phyloP scores from a whole-genome alignment of 768 basidiomycete genomes.

The Mrakia gelida region DNA sequence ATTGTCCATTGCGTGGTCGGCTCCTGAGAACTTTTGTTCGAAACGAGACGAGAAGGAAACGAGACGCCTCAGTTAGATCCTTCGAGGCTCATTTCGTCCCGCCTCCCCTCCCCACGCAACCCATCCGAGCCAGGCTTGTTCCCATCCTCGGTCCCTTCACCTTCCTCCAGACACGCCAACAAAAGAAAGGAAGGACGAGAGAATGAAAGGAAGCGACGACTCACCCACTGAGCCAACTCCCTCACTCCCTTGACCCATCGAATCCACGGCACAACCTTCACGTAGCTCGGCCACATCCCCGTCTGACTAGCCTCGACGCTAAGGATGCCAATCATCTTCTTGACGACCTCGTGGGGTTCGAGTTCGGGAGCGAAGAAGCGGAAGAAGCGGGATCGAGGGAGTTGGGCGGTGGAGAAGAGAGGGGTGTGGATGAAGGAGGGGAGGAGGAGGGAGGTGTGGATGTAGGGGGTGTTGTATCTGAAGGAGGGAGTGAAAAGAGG shows the following conservation, averaged over 20 bases:
- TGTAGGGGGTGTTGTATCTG: slow-evolving; percentile 35
- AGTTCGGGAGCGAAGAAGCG: slow-evolving; percentile 74
- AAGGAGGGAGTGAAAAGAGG: not conserved
- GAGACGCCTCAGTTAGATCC: not conserved
- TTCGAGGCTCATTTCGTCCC: too few species aligned
- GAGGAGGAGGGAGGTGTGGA: slow-evolving; percentile 83
- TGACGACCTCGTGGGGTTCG: slow-evolving; percentile 59
- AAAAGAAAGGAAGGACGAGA: not conserved
- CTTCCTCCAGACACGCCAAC: too few species aligned
- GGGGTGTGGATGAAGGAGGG: slow-evolving; percentile 75
- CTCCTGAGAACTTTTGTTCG: not conserved
- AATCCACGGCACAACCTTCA: slow-evolving; percentile 57
- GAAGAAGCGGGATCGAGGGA: slow-evolving; percentile 54
- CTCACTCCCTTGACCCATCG: slow-evolving; percentile 45
- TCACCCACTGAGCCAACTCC: slow-evolving; percentile 73
- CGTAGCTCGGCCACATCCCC: slow-evolving; percentile 52
- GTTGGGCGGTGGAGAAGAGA: slow-evolving; percentile 59
- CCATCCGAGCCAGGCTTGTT: too few species aligned
- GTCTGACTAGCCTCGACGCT: slow-evolving; percentile 69
- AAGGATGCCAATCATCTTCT: slow-evolving; percentile 72
- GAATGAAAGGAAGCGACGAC: slow-evolving; percentile 12
- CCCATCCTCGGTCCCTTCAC: too few species aligned
- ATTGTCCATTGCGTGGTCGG: slow-evolving; percentile 25
- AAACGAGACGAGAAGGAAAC: not conserved
- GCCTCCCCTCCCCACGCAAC: too few species aligned